These are phyloP conservation scores for Bruguiera parviflora DNA, from an alignment of 345 rosid genomes.

Conservation along the genomic window DNA sequence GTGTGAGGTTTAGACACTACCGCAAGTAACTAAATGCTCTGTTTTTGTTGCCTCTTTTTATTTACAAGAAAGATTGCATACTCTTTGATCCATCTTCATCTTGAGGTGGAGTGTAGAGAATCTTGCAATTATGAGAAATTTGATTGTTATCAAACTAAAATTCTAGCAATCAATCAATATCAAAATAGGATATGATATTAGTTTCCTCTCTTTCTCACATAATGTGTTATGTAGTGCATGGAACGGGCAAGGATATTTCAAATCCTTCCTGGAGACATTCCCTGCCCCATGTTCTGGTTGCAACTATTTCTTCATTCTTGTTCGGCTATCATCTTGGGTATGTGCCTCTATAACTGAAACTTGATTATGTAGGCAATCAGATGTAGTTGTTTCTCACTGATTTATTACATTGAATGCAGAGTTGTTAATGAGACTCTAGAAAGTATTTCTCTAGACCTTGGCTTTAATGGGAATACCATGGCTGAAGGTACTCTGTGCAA, in stretches of 20 bases:
- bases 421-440: constrained; percentile 91
- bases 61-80: too few relatives aligned
- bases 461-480: constrained; percentile 73
- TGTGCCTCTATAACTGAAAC: constrained; percentile 16
- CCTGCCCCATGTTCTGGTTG: constrained; percentile 70
- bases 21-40: too few relatives aligned
- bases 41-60: too few relatives aligned
- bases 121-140: too few relatives aligned
- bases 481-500: constrained; percentile 65
- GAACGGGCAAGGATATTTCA: constrained; percentile 52
- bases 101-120: too few relatives aligned
- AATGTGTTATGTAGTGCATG: constrained; percentile 43
- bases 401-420: constrained; percentile 41
- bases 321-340: constrained; percentile 95
- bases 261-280: constrained; percentile 82
- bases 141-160: too few relatives aligned
- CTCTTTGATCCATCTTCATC: too few relatives aligned
- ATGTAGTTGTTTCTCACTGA: constrained; percentile 2
- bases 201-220: constrained; percentile 18
- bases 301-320: constrained; percentile 67
- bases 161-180: too few relatives aligned
- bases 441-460: constrained; percentile 81
- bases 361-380: not conserved
- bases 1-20: too few relatives aligned
- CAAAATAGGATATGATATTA: not conserved